phyloP scores from a whole-genome alignment of 305 asterid genomes.

The Rubia occidens region DNA sequence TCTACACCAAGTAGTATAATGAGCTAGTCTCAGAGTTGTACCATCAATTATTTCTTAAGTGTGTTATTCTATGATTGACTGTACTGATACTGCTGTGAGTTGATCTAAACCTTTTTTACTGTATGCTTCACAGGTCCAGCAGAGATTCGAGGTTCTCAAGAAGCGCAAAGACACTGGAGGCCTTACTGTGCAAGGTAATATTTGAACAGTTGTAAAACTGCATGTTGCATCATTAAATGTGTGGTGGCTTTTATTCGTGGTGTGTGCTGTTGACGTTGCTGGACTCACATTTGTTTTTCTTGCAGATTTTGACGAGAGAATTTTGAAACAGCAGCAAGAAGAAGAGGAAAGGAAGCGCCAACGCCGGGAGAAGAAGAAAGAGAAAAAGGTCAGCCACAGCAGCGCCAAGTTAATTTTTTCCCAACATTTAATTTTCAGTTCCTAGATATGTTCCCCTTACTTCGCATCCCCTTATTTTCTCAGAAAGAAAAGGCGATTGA shows the following conservation, averaged over 20 bases:
- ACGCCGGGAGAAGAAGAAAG: slow-evolving; percentile 92
- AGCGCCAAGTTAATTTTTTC: neutral
- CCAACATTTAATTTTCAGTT: neutral
- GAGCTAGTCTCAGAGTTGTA: neutral
- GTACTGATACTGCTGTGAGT: neutral
- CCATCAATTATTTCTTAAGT: neutral
- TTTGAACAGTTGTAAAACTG: neutral
- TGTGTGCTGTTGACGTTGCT: neutral
- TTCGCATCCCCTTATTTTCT: slow-evolving; percentile 3
- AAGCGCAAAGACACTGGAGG: slow-evolving; percentile 79
- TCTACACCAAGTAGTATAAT: neutral
- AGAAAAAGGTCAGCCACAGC: slow-evolving; percentile 61
- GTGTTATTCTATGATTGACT: neutral
- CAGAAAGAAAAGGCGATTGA: slow-evolving; percentile 75
- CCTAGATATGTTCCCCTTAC: neutral
- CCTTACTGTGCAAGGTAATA: slow-evolving; percentile 78
- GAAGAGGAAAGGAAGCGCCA: slow-evolving; percentile 91
- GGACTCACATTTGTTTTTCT: slow-evolving; percentile 15
- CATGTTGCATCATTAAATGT: neutral
- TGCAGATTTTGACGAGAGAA: slow-evolving; percentile 78
- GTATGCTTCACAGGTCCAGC: slow-evolving; percentile 58
- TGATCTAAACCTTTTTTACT: slow-evolving; percentile 11
- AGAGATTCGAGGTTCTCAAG: slow-evolving; percentile 81
- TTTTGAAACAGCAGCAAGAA: slow-evolving; percentile 85
- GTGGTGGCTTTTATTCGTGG: neutral